Evolutionary conservation across 306 rosid species (phyloP).

Genomic region (Sicyos edulis): DNA sequence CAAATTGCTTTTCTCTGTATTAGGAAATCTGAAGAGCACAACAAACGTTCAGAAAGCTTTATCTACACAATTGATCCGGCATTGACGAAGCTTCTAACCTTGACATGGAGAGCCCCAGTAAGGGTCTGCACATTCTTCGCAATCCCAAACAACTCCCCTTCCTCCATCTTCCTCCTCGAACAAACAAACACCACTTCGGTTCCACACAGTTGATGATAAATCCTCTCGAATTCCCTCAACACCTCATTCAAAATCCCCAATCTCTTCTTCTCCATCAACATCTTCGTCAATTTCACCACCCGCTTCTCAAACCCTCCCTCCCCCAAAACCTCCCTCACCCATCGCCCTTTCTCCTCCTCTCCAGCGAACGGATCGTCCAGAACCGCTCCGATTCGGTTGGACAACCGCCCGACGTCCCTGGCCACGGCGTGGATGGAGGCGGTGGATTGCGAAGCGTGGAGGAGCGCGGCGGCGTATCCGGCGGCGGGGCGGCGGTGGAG

Average conservation of each 20-base stretch:
- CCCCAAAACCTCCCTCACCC: constrained; percentile 28
- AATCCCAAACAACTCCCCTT: constrained; percentile 41
- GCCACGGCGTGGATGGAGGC: constrained; percentile 48
- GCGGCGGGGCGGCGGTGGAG: constrained; percentile 44
- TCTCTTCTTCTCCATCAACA: constrained; percentile 52
- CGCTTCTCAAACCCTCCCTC: constrained; percentile 41
- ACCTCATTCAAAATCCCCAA: constrained; percentile 39
- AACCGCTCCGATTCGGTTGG: constrained; percentile 25
- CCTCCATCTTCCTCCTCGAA: constrained; percentile 34
- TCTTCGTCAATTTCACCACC: constrained; percentile 49
- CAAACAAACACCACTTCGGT: constrained; percentile 54
- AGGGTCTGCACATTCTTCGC: constrained; percentile 39
- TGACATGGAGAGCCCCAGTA: constrained; percentile 48
- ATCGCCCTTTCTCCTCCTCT: constrained; percentile 34
- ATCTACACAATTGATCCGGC: neutral
- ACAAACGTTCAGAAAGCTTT: too few relatives aligned
- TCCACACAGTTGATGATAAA: constrained; percentile 53
- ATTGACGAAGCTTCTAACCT: constrained; percentile 43
- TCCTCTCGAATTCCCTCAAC: constrained; percentile 64
- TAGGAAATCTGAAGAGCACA: too few relatives aligned
- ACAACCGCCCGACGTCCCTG: constrained; percentile 44
- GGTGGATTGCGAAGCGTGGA: constrained; percentile 50
- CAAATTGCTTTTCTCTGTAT: too few relatives aligned
- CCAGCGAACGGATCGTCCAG: constrained; percentile 24
- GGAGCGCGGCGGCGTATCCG: constrained; percentile 73